These are phyloP conservation scores for Entamoeba moshkovskii DNA, from an alignment of 208 protist genomes.

Conservation along the genomic window DNA sequence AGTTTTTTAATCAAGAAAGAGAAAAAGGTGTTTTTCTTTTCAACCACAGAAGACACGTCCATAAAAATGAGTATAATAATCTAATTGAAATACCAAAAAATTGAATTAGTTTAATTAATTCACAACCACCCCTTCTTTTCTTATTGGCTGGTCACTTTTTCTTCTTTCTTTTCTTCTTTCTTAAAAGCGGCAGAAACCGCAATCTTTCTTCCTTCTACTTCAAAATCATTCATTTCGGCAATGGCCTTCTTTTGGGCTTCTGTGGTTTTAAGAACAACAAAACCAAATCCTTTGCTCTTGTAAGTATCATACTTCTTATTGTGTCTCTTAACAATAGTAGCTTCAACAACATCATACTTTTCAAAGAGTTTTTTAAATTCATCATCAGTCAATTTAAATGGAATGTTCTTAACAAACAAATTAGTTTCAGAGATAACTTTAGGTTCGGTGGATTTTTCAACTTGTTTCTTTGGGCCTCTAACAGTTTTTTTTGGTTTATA, in stretches of 20 bases:
- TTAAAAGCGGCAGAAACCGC: not conserved
- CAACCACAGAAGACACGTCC: too few species aligned
- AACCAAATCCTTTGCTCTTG: not conserved
- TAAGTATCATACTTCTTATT: not conserved
- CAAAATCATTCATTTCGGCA: not conserved
- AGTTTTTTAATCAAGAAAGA: too few species aligned
- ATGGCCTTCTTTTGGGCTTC: not conserved
- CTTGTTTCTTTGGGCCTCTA: too few species aligned
- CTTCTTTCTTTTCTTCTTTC: not conserved
- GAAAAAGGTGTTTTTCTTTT: too few species aligned
- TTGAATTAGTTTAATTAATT: too few species aligned
- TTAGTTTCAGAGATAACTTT: not conserved
- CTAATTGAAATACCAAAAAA: too few species aligned
- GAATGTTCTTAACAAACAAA: not conserved
- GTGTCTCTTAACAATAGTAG: not conserved
- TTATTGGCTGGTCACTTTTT: too few species aligned
- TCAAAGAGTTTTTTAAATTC: not conserved
- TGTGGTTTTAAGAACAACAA: not conserved
- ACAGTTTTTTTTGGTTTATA: not conserved
- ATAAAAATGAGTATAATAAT: too few species aligned
- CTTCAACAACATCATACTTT: not conserved
- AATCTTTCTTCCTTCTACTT: not conserved
- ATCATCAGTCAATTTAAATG: not conserved
- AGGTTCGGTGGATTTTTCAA: not conserved
- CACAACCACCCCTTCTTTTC: too few species aligned